Percentiles rank a stretch among this genome's conserved stretches.
phyloP scores from a whole-genome alignment of 805 yeast genomes.

The Myxozyma vanderwaltii region DNA sequence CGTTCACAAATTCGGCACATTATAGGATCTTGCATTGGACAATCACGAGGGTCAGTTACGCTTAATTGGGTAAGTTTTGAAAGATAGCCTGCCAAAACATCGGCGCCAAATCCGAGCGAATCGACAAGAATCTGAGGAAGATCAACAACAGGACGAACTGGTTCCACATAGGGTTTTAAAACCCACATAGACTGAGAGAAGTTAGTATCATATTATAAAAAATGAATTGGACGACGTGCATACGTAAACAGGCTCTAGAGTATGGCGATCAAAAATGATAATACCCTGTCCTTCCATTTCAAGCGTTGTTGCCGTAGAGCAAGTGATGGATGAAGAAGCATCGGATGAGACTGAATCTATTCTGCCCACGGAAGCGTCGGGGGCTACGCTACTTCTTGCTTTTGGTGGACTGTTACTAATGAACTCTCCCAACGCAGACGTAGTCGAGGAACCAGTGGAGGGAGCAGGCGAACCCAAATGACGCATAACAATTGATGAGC shows the following conservation, averaged over 20 bases:
- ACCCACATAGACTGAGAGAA: conserved; percentile 78
- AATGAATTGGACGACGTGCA: conserved; percentile 8
- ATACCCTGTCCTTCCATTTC: conserved; percentile 95
- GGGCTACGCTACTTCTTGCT: not conserved
- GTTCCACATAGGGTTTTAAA: conserved; percentile 70
- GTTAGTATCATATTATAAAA: conserved; percentile 6
- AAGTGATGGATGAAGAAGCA: not conserved
- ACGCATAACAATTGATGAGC: not conserved
- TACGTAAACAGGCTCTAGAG: conserved; percentile 62
- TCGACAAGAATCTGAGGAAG: conserved; percentile 71
- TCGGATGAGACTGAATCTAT: conserved; percentile 1
- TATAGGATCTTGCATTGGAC: conserved; percentile 39
- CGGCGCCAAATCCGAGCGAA: conserved; percentile 85
- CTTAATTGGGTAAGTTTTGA: conserved; percentile 64
- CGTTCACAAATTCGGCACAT: conserved; percentile 92
- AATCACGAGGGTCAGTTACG: conserved; percentile 55
- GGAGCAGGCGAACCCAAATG: not conserved
- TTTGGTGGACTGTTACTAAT: conserved; percentile 5
- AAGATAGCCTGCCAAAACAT: conserved; percentile 75
- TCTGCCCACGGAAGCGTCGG: not conserved
- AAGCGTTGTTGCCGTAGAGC: conserved; percentile 12
- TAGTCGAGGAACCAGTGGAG: not conserved
- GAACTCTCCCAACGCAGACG: conserved; percentile 8
- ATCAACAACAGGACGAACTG: conserved; percentile 62
- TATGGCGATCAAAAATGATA: conserved; percentile 62